A percentile compares a stretch with the other conserved stretches of the same genome.
Evolutionary conservation across 371 early-diverging fungal genomes (phyloP).

Genomic region (Amoeboaphelidium protococcarum): DNA sequence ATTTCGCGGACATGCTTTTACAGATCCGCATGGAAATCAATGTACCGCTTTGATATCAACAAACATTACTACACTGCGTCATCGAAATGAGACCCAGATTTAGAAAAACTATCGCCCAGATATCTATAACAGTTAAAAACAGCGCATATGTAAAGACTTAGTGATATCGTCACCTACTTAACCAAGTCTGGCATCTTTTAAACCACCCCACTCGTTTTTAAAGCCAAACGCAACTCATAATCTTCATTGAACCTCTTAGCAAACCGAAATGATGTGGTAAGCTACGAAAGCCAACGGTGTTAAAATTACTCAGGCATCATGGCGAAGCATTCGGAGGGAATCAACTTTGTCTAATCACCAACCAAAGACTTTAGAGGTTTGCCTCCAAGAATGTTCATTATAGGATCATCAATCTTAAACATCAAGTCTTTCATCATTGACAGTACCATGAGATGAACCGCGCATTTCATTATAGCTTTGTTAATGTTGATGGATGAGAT

Average conservation of each 20-base stretch:
- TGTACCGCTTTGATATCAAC: too few relatives aligned
- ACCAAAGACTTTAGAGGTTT: not conserved
- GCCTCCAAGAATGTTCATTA: not conserved
- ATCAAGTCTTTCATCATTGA: constrained; percentile 12
- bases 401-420: constrained; percentile 1
- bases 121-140: not conserved
- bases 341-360: too few relatives aligned
- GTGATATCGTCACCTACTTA: not conserved
- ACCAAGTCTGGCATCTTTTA: not conserved
- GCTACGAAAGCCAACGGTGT: not conserved
- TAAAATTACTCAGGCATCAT: not conserved
- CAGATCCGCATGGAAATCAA: too few relatives aligned
- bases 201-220: not conserved
- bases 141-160: not conserved
- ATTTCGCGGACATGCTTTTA: too few relatives aligned
- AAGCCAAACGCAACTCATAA: not conserved
- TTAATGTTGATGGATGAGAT: constrained; percentile 20
- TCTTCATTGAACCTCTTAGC: not conserved
- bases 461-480: constrained; percentile 21
- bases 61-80: too few relatives aligned
- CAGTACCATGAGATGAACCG: constrained; percentile 19
- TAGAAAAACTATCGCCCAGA: not conserved
- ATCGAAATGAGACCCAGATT: too few relatives aligned
- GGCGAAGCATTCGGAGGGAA: not conserved
- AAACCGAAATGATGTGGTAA: not conserved